Evolutionary conservation across 129 eudicot genomes (phyloP), one percentile per base, ranked within the genome.

Genomic region (Lactuca saligna): DNA sequence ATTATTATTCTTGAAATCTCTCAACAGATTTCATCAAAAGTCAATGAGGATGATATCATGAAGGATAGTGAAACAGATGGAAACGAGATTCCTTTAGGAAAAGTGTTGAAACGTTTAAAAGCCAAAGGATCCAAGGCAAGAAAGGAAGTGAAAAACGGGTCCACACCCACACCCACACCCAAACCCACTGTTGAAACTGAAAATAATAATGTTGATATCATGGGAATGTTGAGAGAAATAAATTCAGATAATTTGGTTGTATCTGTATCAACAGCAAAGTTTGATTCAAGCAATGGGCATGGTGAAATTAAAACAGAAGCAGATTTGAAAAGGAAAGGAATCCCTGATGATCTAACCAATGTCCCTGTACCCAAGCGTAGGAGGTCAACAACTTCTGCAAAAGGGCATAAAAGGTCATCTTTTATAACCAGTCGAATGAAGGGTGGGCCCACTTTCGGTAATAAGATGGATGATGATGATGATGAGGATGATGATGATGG

Each of bases 191-290:
- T 54, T 63, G 70, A 81, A 77, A 81, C 72, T 13, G 91, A 81
- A 71, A 81, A 75, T 54, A 81, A 75, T 54, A 85, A 83, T 63
- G 71, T 82, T 75, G 99, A 93, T 71, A 80, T 93, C 64, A 70
- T 90, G 79, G 87, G 83, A 65, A 82, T 93, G 93, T 90, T 89
- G 78, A 81, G 81, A 83, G 95, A 93, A 82, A 93, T 89, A 62
- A 88, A 87, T 70, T 72, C 77, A 49, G 95, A 85, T 77, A 77
- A 76, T 81, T 8, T 73, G 69, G 92, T 69, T 5, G 65, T 69
- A 48, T 37, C 84, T 25, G 29, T 25, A 25, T 25, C 29, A 25
- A 25, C 29, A 31, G 55, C 59, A 73, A 87, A 83, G 75, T 57
- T 74, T 51, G 96, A 88, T 25, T 73, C 88, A 46, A 89, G 81